A percentile compares a stretch with the other conserved stretches of the same genome.
phyloP scores from a whole-genome alignment of 2,329 filamentous ascomycete species.

The Ceratocystis alfenasii region DNA sequence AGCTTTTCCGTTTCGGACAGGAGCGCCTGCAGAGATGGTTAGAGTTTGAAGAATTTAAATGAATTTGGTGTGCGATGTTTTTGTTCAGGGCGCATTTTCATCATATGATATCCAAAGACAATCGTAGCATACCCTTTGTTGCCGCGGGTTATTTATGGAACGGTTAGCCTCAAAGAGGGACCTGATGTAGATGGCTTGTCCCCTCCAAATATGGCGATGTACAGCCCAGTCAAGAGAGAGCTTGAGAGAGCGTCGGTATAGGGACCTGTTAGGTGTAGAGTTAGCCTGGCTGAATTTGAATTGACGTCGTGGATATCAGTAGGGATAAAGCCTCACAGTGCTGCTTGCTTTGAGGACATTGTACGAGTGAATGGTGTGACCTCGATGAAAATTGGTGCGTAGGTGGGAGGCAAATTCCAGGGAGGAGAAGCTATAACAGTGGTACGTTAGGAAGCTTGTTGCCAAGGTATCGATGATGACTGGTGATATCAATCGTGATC shows the following conservation, averaged over 20 bases:
- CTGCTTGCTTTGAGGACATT: conserved; percentile 40
- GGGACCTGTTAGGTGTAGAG: conserved; percentile 38
- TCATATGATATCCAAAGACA: not conserved
- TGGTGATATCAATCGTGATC: not conserved
- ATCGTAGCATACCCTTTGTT: conserved; percentile 56
- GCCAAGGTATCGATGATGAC: not conserved
- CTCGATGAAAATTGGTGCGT: no score
- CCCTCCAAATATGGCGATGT: conserved; percentile 83
- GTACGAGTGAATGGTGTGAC: conserved; percentile 11
- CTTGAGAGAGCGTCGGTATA: conserved; percentile 89
- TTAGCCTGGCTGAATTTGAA: not conserved
- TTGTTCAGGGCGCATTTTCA: not conserved
- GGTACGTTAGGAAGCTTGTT: not conserved
- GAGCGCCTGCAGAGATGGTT: conserved; percentile 48
- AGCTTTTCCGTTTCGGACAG: conserved; percentile 80
- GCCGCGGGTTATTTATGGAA: conserved; percentile 68
- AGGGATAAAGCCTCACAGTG: conserved; percentile 35
- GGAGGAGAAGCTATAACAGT: not conserved
- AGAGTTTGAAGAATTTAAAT: not conserved
- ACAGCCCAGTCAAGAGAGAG: conserved; percentile 92
- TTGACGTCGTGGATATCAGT: not conserved
- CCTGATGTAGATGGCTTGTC: conserved; percentile 90
- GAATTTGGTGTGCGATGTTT: not conserved
- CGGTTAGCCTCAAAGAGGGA: conserved; percentile 91
- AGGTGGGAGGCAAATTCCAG: not conserved